Evolutionary conservation across 2,329 filamentous ascomycete species (phyloP), one percentile per base, ranked within the genome.

Genomic region (Whalleya microplaca): DNA sequence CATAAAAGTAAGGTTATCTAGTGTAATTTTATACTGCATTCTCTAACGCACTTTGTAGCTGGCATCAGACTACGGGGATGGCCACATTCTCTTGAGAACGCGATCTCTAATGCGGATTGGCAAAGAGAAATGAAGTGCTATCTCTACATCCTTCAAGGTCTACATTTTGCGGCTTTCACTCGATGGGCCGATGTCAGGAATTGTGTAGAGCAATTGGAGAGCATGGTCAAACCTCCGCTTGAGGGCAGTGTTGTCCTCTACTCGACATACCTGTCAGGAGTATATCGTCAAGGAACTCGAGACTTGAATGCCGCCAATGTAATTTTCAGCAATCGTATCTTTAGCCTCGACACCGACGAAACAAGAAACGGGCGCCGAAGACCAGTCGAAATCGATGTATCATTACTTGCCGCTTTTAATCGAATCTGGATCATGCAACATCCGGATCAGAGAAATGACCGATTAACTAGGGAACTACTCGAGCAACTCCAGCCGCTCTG

Each of bases 271-370:
- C 84, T 96, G 18, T 79, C 82, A 0, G 93, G 89, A 0, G 83
- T 90, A 7, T 89, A 92, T 64, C 79, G 86, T 50, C 94, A 97
- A 75, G 90, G 88, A 18, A 87, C 82, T 4, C 92, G 92, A 16
- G 81, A 92, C 61, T 79, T 95, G 1, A 76, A 84, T n/a, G 75
- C 77, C 2, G 92, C 94, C 2, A 75, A 92, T 14, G 65, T 77
- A 2, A 80, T 88, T 9, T 96, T 91, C 72, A 80, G 84, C 57
- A 81, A 85, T 41, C 75, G 81, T 1, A 73, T 77, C 18, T 86
- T 96, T 64, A 75, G 77, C 1, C 73, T 91, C 20, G 63, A 75
- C 21, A 54, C 78, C 53, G 63, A 79, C 59, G 65, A 76, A 57
- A 61, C 74, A 32, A 68, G 66, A 27, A 66, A 66, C n/a, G 69